These are phyloP conservation scores for Kodamaea ohmeri DNA, from an alignment of 1,139 yeast species.

Conservation along the genomic window DNA sequence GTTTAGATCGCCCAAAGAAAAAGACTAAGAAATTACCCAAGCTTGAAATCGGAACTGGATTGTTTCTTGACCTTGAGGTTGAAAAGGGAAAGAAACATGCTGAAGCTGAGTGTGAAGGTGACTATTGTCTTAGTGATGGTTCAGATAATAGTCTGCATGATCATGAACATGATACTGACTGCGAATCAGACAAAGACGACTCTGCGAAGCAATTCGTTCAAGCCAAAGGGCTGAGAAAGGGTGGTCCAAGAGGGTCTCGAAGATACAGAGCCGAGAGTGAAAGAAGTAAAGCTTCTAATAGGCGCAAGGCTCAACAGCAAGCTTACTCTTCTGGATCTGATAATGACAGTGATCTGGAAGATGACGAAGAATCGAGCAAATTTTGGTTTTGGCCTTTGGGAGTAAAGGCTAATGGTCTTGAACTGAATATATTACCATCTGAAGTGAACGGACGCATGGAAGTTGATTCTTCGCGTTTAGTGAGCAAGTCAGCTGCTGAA, in stretches of 20 bases:
- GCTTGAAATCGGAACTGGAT: constrained; percentile 24
- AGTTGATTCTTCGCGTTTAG: constrained; percentile 5
- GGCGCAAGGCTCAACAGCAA: neutral
- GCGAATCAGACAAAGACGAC: constrained; percentile 2
- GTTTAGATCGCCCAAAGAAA: constrained; percentile 3
- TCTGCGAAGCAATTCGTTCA: neutral
- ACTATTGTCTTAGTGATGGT: constrained; percentile 6
- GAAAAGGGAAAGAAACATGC: constrained; percentile 15
- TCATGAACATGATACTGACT: neutral
- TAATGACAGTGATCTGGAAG: neutral
- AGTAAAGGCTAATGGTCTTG: neutral
- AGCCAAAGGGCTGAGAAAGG: constrained; percentile 1
- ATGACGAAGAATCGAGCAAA: constrained; percentile 1
- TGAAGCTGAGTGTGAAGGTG: constrained; percentile 11
- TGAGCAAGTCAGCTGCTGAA: constrained; percentile 4
- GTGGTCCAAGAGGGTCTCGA: neutral
- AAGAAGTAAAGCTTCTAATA: neutral
- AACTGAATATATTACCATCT: neutral
- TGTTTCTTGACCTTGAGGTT: constrained; percentile 22
- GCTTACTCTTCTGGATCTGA: constrained; percentile 1
- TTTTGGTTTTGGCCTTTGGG: constrained; percentile 10
- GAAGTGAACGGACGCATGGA: neutral
- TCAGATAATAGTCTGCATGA: neutral
- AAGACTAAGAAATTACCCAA: constrained; percentile 8
- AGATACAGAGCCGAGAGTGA: neutral